phyloP scores from a whole-genome alignment of 352 stramenopile genomes.

The Phytophthora colocasiae region DNA sequence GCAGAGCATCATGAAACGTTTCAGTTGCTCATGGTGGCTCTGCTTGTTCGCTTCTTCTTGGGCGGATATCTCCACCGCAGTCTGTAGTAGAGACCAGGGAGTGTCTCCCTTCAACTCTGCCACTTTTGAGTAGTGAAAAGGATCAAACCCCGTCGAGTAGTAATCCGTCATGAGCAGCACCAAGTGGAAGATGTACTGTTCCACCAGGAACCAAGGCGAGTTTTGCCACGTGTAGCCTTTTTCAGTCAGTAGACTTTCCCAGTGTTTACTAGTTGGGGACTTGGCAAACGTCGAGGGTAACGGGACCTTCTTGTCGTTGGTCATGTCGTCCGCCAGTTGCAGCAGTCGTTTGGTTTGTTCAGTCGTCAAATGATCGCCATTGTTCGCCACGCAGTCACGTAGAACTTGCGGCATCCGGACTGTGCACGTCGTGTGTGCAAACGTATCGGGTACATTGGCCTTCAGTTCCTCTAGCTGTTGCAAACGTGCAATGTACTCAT shows the following conservation, averaged over 20 bases:
- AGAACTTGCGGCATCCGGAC: constrained; percentile 59
- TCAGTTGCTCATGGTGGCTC: constrained; percentile 46
- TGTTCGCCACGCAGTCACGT: constrained; percentile 56
- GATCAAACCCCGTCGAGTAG: constrained; percentile 59
- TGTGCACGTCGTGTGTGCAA: constrained; percentile 59
- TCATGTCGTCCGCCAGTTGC: constrained; percentile 51
- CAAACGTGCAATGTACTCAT: constrained; percentile 48
- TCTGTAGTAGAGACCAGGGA: constrained; percentile 64
- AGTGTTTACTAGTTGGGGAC: constrained; percentile 49
- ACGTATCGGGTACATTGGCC: constrained; percentile 45
- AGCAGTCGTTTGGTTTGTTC: constrained; percentile 37
- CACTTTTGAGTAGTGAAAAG: constrained; percentile 66
- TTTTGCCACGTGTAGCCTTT: constrained; percentile 66
- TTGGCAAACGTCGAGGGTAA: constrained; percentile 42
- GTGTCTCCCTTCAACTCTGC: constrained; percentile 53
- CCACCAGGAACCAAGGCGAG: constrained; percentile 67
- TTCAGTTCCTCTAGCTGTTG: constrained; percentile 40
- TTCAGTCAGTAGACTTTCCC: constrained; percentile 43
- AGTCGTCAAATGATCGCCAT: constrained; percentile 37
- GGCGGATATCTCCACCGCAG: constrained; percentile 39
- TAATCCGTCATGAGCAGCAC: constrained; percentile 66
- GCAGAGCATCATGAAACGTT: constrained; percentile 66
- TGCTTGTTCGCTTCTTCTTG: constrained; percentile 18
- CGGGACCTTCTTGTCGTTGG: constrained; percentile 44
- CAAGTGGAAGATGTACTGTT: constrained; percentile 79